phyloP scores from a whole-genome alignment of 2,329 filamentous ascomycete species.

The Cordyceps pruinosa region DNA sequence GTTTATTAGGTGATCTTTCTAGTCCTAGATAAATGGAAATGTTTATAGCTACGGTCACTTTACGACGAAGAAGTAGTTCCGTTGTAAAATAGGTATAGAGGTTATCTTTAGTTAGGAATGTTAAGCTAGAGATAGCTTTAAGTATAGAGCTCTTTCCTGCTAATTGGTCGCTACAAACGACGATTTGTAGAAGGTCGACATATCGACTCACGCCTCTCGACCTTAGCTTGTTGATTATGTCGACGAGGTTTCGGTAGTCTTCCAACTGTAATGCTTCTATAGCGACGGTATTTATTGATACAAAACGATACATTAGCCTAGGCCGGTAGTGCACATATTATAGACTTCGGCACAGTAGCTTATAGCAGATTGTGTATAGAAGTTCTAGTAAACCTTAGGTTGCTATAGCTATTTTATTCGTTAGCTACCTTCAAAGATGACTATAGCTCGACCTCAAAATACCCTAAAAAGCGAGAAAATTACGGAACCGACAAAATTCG shows the following conservation, averaged over 20 bases:
- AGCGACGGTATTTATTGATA: neutral
- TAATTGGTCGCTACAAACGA: conserved; percentile 56
- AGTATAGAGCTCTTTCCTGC: conserved; percentile 60
- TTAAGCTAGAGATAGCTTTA: conserved; percentile 55
- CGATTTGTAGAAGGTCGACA: conserved; percentile 39
- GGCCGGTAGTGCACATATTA: too few species aligned
- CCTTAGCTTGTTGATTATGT: conserved; percentile 33
- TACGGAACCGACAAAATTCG: too few species aligned
- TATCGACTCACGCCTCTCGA: conserved; percentile 29
- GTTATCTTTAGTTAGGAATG: conserved; percentile 51
- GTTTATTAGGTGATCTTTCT: conserved; percentile 21
- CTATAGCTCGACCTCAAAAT: too few species aligned
- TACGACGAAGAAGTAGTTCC: conserved; percentile 50
- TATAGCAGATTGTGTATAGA: too few species aligned
- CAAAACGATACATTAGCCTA: too few species aligned
- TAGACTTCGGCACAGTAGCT: too few species aligned
- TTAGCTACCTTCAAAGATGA: too few species aligned
- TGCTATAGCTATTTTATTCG: too few species aligned
- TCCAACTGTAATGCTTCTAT: conserved; percentile 6
- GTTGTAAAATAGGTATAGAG: conserved; percentile 58
- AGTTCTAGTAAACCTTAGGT: too few species aligned
- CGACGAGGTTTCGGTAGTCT: conserved; percentile 31
- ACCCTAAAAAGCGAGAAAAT: too few species aligned
- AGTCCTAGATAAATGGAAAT: conserved; percentile 27
- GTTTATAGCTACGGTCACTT: conserved; percentile 24